Evolutionary conservation across 129 eudicot species (phyloP), one percentile per base, ranked within the genome.

Genomic region (Scalesia atractyloides): DNA sequence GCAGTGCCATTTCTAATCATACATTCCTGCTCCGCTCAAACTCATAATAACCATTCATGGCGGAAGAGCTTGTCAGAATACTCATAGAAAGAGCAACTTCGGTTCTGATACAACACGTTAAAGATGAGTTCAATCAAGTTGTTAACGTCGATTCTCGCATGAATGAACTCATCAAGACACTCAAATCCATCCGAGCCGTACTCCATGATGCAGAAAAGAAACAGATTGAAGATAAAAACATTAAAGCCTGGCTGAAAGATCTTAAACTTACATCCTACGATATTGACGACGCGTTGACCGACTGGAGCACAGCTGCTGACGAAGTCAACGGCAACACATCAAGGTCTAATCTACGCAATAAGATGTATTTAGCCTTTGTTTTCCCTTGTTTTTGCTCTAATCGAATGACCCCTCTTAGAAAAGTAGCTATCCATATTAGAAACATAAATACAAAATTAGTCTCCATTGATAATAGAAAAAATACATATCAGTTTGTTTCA

Each of bases 321-420:
- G 7, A 69, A 69, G 73, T 69, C 73, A 69, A 69, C 61, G 48
- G 62, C 37, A 69, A 69, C 73, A 50, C 61, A 50, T 50, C 73
- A 30, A 51, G 19, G 26, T 69, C 62, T 68, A 68, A 68, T 68
- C 41, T 47, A 13, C 69, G 70, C 22, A 18, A 41, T 5, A 66
- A 19, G 19, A 15, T 66, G 13, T 66, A 0, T 47, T 20, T 44
- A 66, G 71, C 57, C 22, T 10, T 19, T 44, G 71, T 39, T 14
- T 46, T 47, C 20, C 57, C 57, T 14, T 66, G 71, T 14, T 13
- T 66, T 22, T 66, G 17, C 17, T 44, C 37, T 10, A 12, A 22
- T 4, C 56, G 51, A 19, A 47, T 66, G 11, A 51, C 13, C 20
- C 71, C 57, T 7, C 57, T 66, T 1, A 46, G 56, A 44, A 44